Evolutionary conservation across 129 eudicot species (phyloP).

Genomic region (Flaveria sonorensis): DNA sequence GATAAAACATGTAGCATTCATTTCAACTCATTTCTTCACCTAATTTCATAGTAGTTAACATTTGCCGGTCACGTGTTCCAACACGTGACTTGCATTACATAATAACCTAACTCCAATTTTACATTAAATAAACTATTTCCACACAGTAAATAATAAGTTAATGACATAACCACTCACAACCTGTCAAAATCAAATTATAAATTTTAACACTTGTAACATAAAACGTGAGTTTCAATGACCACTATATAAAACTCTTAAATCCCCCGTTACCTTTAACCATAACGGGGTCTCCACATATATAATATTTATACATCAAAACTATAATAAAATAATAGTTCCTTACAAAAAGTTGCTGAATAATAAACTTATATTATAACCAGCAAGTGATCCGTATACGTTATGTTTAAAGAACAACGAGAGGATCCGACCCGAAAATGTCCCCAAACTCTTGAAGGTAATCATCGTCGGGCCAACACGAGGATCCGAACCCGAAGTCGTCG

Average conservation of each 20-base stretch:
- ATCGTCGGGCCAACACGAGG: conserved; percentile 45
- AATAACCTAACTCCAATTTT: too few relatives aligned
- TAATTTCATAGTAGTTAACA: conserved; percentile 48
- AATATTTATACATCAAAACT: conserved; percentile 26
- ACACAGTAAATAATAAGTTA: too few relatives aligned
- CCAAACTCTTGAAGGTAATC: conserved; percentile 70
- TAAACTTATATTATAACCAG: conserved; percentile 7
- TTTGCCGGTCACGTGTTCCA: conserved; percentile 36
- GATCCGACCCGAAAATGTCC: conserved; percentile 91
- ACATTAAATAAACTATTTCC: too few relatives aligned
- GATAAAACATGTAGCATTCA: conserved; percentile 51
- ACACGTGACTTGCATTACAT: conserved; percentile 39
- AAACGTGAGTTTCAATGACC: too few relatives aligned
- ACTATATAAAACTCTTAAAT: too few relatives aligned
- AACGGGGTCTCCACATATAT: conserved; percentile 25
- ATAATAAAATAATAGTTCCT: conserved; percentile 33
- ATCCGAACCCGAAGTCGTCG: conserved; percentile 42
- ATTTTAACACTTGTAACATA: conserved; percentile 1
- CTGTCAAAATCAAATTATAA: too few relatives aligned
- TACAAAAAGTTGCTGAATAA: conserved; percentile 41
- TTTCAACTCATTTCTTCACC: conserved; percentile 62
- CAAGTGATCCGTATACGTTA: conserved; percentile 15
- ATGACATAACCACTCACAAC: too few relatives aligned
- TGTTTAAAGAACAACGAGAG: conserved; percentile 53
- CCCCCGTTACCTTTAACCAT: neutral